Evolutionary conservation across 257 asterid species (phyloP), one percentile per base, ranked within the genome.

Genomic region (Knoxia roxburghii): DNA sequence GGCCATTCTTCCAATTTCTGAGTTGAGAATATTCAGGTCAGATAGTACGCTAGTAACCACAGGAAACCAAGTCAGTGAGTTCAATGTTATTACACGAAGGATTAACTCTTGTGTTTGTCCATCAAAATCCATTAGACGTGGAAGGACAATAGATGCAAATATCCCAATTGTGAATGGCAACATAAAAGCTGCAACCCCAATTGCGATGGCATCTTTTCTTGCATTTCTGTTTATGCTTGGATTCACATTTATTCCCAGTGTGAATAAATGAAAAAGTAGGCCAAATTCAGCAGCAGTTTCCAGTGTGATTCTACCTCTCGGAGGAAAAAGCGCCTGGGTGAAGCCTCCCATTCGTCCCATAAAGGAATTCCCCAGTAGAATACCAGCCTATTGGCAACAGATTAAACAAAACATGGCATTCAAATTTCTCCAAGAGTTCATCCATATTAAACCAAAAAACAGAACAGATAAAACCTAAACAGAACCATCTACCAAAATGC

Each of bases 11-110:
- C 95, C 95, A 2, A 88, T 54, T 32, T 88, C 88, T 0, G 92
- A 88, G 75, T 85, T 88, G 41, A 88, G 84, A 37, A 88, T 77
- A 56, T 88, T 78, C 27, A 88, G 92, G 33, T 88, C 95, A 1
- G 70, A 35, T 0, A 88, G 75, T 10, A 82, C 60, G 72, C 81
- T 68, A 8, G 88, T 76, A 62, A 81, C 80, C 13, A 86, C 95
- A 0, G 92, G 85, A 27, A 85, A 88, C 4, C 89, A 66, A 24
- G 90, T 71, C 6, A 80, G 49, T 3, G 92, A 75, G 14, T 74
- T 72, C 3, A 81, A n/a, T 12, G 68, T 26, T 1, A 77, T 72
- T 33, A 85, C 29, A 32, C 76, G 62, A 14, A 81, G 69, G 17
- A 85, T 74, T 41, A 77, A 60, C 23, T 45, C 48, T 2, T 68